Base-by-base conservation (phyloP, 768 basidiomycete species). In the Leccinum longicurvipes region DNA sequence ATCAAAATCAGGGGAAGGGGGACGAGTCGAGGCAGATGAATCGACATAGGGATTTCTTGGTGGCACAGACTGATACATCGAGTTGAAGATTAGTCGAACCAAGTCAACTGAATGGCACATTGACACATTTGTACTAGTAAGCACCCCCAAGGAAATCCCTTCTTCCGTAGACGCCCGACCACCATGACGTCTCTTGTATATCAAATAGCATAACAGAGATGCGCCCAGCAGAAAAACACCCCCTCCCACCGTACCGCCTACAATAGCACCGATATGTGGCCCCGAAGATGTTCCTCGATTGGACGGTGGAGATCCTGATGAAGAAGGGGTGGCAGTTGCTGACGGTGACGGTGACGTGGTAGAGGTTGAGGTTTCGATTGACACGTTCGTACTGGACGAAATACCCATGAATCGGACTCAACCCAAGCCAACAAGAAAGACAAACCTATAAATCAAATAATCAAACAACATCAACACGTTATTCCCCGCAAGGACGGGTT, bases 381-480 rank as follows among this genome's bases (percentile, higher is more conserved):
- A 42, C 4, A 31, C 27, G 27, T 56, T 21, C 31, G 25, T 55
- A 12, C 62, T 60, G 51, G n/a, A 12, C 21, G 21, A 15, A 50
- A 27, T 3, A 29, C 2, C 1, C 24, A 28, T 61, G 17, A 61
- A 54, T 19, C 51, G 6, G 6, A n/a, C 8, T 9, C 4, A 11
- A 3, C 2, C 21, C 12, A 23, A 11, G 15, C 34, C 7, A 17
- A 11, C 34, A 55, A 11, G 19, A 11, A 19, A 23, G 31, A 54
- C 61, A 1, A 24, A 63, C 60, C 55, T 62, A 28, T 65, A 62
- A 31, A 64, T 46, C 14, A 64, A 23, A 41, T 64, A 64, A 21
- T 64, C 63, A 8, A 63, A 63, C 5, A 61, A 21, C 1, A 63
- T 57, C 32, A 63, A 52, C 19, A 60, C 41, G 0, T 19, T 8